A percentile compares a stretch with the other conserved stretches of the same genome.
Conservation (phyloP, 2,329 filamentous ascomycete species). For the Chrysoporthe deuterocubensis region DNA sequence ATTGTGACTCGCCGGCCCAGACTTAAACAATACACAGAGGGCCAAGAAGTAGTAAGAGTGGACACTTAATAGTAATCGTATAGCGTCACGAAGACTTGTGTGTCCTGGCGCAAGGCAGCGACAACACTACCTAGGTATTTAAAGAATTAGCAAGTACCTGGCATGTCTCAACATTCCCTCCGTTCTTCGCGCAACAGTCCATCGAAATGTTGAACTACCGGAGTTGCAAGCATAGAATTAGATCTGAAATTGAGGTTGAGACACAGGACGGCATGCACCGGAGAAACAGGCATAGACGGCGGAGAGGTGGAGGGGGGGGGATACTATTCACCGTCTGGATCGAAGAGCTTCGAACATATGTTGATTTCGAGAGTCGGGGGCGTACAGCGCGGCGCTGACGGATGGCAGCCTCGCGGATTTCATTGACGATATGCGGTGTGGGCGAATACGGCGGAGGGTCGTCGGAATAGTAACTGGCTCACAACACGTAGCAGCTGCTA, state of each 20-base stretch:
- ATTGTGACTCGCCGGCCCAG: no score
- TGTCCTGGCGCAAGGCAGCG: no score
- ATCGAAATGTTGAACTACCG: not conserved
- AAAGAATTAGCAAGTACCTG: no score
- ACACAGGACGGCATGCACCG: not conserved
- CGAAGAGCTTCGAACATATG: not conserved
- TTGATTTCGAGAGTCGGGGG: not conserved
- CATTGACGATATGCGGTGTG: not conserved
- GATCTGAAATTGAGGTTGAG: not conserved
- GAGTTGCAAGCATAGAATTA: not conserved
- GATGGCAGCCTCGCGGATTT: not conserved
- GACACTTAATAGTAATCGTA: no score
- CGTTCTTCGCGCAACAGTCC: not conserved
- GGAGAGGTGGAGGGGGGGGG: not conserved
- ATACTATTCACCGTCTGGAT: not conserved
- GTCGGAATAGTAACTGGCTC: not conserved
- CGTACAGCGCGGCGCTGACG: not conserved
- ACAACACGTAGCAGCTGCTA: not conserved
- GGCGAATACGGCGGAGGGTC: not conserved
- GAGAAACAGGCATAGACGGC: not conserved
- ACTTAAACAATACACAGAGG: no score
- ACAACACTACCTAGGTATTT: no score
- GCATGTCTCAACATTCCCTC: not conserved
- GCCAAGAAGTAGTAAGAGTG: no score
- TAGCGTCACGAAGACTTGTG: no score